Evolutionary conservation across 495 filamentous ascomycete genomes (phyloP), one percentile per base, ranked within the genome.

Genomic region (Cercophora samala): DNA sequence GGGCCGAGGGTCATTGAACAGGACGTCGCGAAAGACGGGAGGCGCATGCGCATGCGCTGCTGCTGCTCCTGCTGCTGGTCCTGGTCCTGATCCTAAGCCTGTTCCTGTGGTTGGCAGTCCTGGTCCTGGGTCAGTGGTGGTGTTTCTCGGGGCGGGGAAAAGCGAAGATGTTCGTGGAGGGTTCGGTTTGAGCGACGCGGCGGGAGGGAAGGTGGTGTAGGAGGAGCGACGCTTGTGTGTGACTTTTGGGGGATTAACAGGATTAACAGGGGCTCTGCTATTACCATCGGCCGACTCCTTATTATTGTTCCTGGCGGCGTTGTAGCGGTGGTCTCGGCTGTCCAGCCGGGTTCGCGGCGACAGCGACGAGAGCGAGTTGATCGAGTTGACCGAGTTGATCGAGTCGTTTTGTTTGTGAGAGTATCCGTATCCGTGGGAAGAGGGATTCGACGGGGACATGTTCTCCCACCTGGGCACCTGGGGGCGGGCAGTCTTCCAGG

Each of bases 91-190:
- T 22, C 54, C 54, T 26, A 18, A 60, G 26, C 26, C 58, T 25
- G 62, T 75, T 60, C 26, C 58, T 25, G 62, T 75, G 75, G 68
- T 74, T 55, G 53, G 61, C 29, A 60, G 76, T 66, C 69, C 69
- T 59, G 62, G 75, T 69, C 66, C 75, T 71, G 58, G 75, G 67
- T 32, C 26, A 78, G 65, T 63, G 81, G 76, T 23, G 76, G 78
- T 56, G 78, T 76, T 3, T 72, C 75, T 66, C 78, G 77, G 25
- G 74, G 78, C 52, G 67, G 69, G 64, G 24, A 3, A n/a, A 18
- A 81, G 75, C 24, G 76, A 78, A 64, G 78, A 76, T 3, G 71
- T 73, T 64, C 78, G 76, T 46, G 75, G 78, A 52, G 68, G 74
- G 62, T 67, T 66, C 13, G 65, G 23, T 9, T 46, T 46, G 9